Percentiles rank a stretch among this genome's conserved stretches.
phyloP scores from a whole-genome alignment of 129 eudicot species.

The Flaveria brownii region DNA sequence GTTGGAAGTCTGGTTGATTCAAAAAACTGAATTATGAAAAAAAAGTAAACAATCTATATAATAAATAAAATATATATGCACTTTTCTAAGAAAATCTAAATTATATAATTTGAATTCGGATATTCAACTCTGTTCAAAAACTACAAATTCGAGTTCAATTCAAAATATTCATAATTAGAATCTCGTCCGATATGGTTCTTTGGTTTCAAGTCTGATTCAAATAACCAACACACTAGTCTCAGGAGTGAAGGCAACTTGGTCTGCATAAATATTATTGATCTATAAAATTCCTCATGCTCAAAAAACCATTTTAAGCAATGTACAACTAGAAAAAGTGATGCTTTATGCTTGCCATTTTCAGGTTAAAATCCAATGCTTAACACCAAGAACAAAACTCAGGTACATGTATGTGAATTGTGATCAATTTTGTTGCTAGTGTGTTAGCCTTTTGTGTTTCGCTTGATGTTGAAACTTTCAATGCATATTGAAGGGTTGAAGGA shows the following conservation, averaged over 20 bases:
- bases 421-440: background rate
- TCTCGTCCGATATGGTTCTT: too few species aligned
- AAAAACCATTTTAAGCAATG: background rate
- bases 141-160: too few species aligned
- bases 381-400: conserved; percentile 63
- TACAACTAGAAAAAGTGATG: background rate
- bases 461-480: conserved; percentile 10
- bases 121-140: too few species aligned
- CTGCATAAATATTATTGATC: background rate
- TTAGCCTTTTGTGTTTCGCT: conserved; percentile 9
- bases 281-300: background rate
- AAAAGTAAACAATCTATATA: too few species aligned
- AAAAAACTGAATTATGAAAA: too few species aligned
- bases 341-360: conserved; percentile 34
- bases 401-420: conserved; percentile 24
- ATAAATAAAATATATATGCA: too few species aligned
- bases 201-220: too few species aligned
- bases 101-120: too few species aligned
- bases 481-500: conserved; percentile 47
- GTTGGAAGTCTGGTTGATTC: too few species aligned
- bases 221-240: too few species aligned
- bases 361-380: conserved; percentile 72
- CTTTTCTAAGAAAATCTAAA: too few species aligned
- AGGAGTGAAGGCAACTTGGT: background rate
- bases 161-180: too few species aligned